Evolutionary conservation across 2,329 filamentous ascomycete species (phyloP), one percentile per base, ranked within the genome.

Genomic region (Helotiales sp.): DNA sequence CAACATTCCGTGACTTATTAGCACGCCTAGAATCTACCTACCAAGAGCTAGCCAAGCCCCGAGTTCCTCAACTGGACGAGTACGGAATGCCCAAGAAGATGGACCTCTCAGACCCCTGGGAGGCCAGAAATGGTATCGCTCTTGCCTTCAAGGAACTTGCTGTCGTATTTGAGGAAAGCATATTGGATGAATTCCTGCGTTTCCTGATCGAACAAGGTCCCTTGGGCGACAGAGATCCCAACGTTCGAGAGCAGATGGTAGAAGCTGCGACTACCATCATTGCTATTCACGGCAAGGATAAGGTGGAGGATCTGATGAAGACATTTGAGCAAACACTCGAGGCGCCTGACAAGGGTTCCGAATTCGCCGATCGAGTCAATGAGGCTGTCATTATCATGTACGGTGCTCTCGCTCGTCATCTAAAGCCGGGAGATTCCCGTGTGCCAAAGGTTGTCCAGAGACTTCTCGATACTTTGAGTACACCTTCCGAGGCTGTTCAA

Each of bases 371-470:
- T 79, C 88, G 93, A 67, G 91, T 98, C 70, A 97, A 97, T 73
- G 96, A 99, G 80, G 96, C 96, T 20, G 94, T 99, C 61, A 94
- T 99, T 73, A 96, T 99, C 74, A 91, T 99, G 78, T 99, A 99
- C 75, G 96, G 96, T 77, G 95, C 96, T 61, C 82, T 99, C 43
- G 96, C 94, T 50, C 89, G 92, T 61, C 96, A 99, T 82, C 82
- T 99, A 67, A 88, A 91, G 72, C 80, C 89, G 7, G 93, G 93
- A n/a, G 96, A 99, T 78, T 82, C 88, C 71, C 94, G 96, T 75
- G 88, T 98, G 58, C 93, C 94, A 0, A 89, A 91, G 65, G 96
- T 99, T 54, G 90, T 99, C 60, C 90, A 95, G 73, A 89, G 93
- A 69, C 84, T 99, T 24, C 85, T 99, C 64, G 88, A 89, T 24